Conservation (phyloP, 441 rosid genomes). For the Flueggea neowawraea region DNA sequence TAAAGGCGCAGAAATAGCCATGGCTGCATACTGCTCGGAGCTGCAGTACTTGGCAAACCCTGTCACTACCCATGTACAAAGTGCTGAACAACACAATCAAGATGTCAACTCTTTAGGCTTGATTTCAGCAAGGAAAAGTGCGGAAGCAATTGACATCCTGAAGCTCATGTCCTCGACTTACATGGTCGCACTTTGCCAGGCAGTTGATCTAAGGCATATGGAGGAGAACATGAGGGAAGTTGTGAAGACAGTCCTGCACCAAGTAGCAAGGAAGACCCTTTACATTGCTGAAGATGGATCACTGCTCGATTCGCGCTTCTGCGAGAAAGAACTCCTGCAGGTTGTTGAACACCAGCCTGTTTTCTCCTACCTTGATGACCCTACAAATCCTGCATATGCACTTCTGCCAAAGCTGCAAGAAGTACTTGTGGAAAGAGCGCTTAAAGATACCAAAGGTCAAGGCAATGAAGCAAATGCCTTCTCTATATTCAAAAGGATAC, state of each 20-base stretch:
- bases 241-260: slow-evolving; percentile 21
- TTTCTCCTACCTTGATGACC: slow-evolving; percentile 41
- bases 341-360: slow-evolving; percentile 34
- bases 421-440: slow-evolving; percentile 27
- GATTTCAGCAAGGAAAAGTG: slow-evolving; percentile 73
- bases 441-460: slow-evolving; percentile 18
- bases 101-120: slow-evolving; percentile 65
- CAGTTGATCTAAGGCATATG: slow-evolving; percentile 55
- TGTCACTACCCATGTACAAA: slow-evolving; percentile 57
- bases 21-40: slow-evolving; percentile 82
- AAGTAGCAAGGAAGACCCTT: slow-evolving; percentile 23
- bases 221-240: slow-evolving; percentile 44
- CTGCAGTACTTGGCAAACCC: slow-evolving; percentile 67
- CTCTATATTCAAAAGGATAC: slow-evolving; percentile 31
- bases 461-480: slow-evolving; percentile 16
- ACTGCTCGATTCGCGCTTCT: slow-evolving; percentile 35
- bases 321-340: slow-evolving; percentile 38
- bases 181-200: slow-evolving; percentile 60
- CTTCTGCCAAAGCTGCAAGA: slow-evolving; percentile 33
- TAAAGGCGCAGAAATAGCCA: slow-evolving; percentile 85
- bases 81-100: slow-evolving; percentile 68
- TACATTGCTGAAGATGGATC: slow-evolving; percentile 34
- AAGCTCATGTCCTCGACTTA: slow-evolving; percentile 57
- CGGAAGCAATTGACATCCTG: slow-evolving; percentile 60
- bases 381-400: slow-evolving; percentile 29